Base-by-base conservation (phyloP, 306 rosid species). In the Acacia acuminata region DNA sequence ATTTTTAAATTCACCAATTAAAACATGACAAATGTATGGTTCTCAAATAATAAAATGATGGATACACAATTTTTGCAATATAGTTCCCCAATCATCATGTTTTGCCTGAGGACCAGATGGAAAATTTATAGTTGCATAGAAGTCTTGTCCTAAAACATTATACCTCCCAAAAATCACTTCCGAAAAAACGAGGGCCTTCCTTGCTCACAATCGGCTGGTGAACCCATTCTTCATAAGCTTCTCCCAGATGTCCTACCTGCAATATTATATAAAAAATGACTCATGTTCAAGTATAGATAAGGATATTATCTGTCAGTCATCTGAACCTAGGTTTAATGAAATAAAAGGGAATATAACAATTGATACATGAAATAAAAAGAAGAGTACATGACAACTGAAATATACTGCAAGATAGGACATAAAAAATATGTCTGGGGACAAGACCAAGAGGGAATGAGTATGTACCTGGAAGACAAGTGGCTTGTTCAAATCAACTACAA, bases 211-310 rank as follows among this genome's bases (percentile, higher is more conserved):
- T 96, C 7, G 98, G 98, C 83, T 92, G 97, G 89, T 96, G 99
- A 77, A 93, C 92, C 99, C 99, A 96, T 78, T 96, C 98, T 73
- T 96, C 89, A 83, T 96, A 96, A 78, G 81, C 90, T 88, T 90
- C 97, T 77, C 93, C 99, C 61, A 96, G 97, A 91, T 96, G 91
- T 60, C 99, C 99, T 63, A 96, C 98, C 99, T 96, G 71, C 17
- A 75, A 80, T 79, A 84, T 5, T 60, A 45, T 80, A 86, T 71
- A n/a, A 64, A 76, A 81, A 27, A 44, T 63, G 30, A 27, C 30
- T 60, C 78, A 13, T 13, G 65, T 20, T 51, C 75, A 53, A 63
- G 72, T 51, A 34, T 50, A 76, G 55, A 77, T 58, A 20, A 20
- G 60, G 65, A 45, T 19, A 56, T 32, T 4, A 68, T 27, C 45